phyloP scores from a whole-genome alignment of 768 basidiomycete species.

The Fomitopsis pulvina region DNA sequence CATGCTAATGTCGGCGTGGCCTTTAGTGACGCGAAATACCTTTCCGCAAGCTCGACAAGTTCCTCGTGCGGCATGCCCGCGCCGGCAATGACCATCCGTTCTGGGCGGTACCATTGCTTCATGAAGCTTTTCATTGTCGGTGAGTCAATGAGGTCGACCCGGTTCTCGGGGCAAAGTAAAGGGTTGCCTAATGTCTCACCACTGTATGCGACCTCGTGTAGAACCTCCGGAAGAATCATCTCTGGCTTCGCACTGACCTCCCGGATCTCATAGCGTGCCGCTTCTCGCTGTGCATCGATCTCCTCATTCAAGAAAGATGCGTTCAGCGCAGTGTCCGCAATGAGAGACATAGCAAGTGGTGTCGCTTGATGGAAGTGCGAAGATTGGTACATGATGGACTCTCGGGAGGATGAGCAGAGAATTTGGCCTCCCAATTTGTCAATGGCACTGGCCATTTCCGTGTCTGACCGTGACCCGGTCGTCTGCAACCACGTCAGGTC shows the following conservation, averaged over 20 bases:
- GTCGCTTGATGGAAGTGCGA: slow-evolving; percentile 85
- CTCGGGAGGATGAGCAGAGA: slow-evolving; percentile 82
- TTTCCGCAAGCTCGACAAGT: slow-evolving; percentile 79
- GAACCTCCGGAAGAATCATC: slow-evolving; percentile 84
- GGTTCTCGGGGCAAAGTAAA: slow-evolving; percentile 80
- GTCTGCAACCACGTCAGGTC: slow-evolving; percentile 41
- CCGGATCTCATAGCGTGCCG: slow-evolving; percentile 84
- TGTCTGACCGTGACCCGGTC: slow-evolving; percentile 62
- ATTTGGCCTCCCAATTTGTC: slow-evolving; percentile 89
- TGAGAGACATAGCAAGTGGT: slow-evolving; percentile 76
- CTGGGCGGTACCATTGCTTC: slow-evolving; percentile 84
- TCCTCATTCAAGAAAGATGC: slow-evolving; percentile 74
- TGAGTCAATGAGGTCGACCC: slow-evolving; percentile 61
- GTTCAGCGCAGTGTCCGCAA: slow-evolving; percentile 85
- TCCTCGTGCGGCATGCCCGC: slow-evolving; percentile 89
- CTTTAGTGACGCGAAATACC: slow-evolving; percentile 70
- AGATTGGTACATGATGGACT: slow-evolving; percentile 97
- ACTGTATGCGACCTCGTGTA: slow-evolving; percentile 83
- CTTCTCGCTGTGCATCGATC: slow-evolving; percentile 75
- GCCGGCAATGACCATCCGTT: slow-evolving; percentile 92
- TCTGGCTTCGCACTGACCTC: slow-evolving; percentile 89
- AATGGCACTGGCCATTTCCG: slow-evolving; percentile 75
- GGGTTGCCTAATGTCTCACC: slow-evolving; percentile 82
- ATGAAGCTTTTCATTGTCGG: slow-evolving; percentile 56
- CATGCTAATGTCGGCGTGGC: slow-evolving; percentile 20